phyloP scores from a whole-genome alignment of 805 yeast species.

The Barnettozyma sucrosica region DNA sequence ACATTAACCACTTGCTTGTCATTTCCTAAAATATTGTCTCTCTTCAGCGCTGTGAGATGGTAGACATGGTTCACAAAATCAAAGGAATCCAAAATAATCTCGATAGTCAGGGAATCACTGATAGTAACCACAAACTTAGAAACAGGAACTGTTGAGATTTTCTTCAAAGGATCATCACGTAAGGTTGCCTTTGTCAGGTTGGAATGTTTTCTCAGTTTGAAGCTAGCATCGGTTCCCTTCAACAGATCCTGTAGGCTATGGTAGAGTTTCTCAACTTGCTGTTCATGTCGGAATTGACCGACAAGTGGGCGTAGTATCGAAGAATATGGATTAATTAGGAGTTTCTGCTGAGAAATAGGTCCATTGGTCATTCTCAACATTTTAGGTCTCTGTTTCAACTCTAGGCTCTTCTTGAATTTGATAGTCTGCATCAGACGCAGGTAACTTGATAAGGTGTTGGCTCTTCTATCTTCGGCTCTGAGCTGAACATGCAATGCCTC shows the following conservation, averaged over 20 bases:
- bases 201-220: constrained; percentile 17
- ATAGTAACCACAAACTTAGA: constrained; percentile 30
- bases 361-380: constrained; percentile 12
- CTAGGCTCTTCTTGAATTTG: constrained; percentile 34
- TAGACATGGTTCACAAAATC: constrained; percentile 21
- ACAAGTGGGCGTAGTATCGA: constrained; percentile 50
- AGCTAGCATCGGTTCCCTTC: constrained; percentile 4
- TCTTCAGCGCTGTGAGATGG: constrained; percentile 11
- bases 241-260: constrained; percentile 13
- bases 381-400: constrained; percentile 21
- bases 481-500: constrained; percentile 25
- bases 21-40: constrained; percentile 18
- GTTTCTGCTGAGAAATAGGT: background rate
- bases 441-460: constrained; percentile 29
- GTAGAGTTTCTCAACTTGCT: constrained; percentile 27
- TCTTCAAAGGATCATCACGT: constrained; percentile 16
- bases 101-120: constrained; percentile 7
- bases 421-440: constrained; percentile 31
- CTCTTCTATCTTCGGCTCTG: constrained; percentile 35
- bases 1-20: constrained; percentile 39
- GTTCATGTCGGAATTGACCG: constrained; percentile 53
- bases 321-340: constrained; percentile 34
- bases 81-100: constrained; percentile 15
- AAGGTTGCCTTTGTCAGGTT: constrained; percentile 12
- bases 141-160: constrained; percentile 20